Evolutionary conservation across 257 asterid species (phyloP).

Genomic region (Pogostemon cablin): DNA sequence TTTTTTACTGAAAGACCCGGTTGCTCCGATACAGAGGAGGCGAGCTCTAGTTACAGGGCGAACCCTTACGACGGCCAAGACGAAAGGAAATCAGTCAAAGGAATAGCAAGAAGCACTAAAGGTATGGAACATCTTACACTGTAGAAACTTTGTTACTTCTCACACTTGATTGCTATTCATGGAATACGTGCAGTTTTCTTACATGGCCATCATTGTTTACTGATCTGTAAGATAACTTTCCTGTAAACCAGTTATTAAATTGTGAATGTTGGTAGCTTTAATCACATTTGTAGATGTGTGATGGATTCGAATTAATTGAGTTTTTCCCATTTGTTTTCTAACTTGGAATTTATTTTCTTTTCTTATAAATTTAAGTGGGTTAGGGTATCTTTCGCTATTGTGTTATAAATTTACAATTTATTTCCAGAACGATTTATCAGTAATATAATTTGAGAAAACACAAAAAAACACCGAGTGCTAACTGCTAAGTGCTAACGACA

Average conservation of each 20-base stretch:
- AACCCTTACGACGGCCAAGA: conserved; percentile 49
- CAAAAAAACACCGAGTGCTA: too few species aligned
- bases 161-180: neutral
- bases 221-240: neutral
- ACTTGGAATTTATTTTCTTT: too few species aligned
- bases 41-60: conserved; percentile 58
- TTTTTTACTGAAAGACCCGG: conserved; percentile 92
- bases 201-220: neutral
- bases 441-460: too few species aligned
- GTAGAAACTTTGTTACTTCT: conserved; percentile 23
- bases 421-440: too few species aligned
- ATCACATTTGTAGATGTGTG: too few species aligned
- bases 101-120: conserved; percentile 51
- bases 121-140: conserved; percentile 76
- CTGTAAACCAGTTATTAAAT: neutral
- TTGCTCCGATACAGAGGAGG: conserved; percentile 75
- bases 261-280: neutral
- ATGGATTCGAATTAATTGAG: too few species aligned
- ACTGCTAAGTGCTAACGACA: too few species aligned
- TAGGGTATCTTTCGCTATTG: neutral
- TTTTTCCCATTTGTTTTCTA: too few species aligned
- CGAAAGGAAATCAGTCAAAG: conserved; percentile 48
- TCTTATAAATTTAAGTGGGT: neutral
- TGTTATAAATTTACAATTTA: too few species aligned
- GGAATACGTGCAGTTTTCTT: neutral